These are phyloP conservation scores for Suhomyces wounanorum DNA, from an alignment of 1,139 yeast species.

Conservation along the genomic window DNA sequence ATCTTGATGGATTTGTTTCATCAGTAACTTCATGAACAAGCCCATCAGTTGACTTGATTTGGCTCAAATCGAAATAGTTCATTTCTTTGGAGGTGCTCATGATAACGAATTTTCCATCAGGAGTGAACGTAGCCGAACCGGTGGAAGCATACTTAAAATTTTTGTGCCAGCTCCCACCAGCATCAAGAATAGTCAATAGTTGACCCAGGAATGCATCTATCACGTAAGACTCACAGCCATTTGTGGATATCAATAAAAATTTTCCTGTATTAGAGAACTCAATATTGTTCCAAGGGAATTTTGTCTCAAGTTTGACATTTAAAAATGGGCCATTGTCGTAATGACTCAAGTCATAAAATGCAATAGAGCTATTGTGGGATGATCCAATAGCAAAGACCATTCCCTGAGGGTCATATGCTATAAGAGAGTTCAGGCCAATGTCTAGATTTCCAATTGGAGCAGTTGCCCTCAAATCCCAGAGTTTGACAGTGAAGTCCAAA, in stretches of 20 bases:
- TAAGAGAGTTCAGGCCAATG: constrained; percentile 55
- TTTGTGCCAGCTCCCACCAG: constrained; percentile 15
- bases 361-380: constrained; percentile 45
- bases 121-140: constrained; percentile 71
- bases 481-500: constrained; percentile 73
- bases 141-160: constrained; percentile 50
- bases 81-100: constrained; percentile 56
- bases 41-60: constrained; percentile 34
- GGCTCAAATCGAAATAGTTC: constrained; percentile 62
- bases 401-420: constrained; percentile 82
- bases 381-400: constrained; percentile 71
- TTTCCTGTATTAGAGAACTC: constrained; percentile 88
- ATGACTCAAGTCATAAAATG: constrained; percentile 61
- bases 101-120: constrained; percentile 76
- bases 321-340: constrained; percentile 60
- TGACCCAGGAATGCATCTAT: constrained; percentile 75
- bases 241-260: constrained; percentile 64
- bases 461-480: constrained; percentile 80
- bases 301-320: constrained; percentile 31
- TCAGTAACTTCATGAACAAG: constrained; percentile 17
- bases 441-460: constrained; percentile 65
- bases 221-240: constrained; percentile 54
- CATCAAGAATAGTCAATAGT: constrained; percentile 47
- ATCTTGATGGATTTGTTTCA: constrained; percentile 24
- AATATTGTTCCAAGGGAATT: constrained; percentile 55